Evolutionary conservation across 805 yeast species (phyloP).

Genomic region (Saccharomycopsis guyanensis): DNA sequence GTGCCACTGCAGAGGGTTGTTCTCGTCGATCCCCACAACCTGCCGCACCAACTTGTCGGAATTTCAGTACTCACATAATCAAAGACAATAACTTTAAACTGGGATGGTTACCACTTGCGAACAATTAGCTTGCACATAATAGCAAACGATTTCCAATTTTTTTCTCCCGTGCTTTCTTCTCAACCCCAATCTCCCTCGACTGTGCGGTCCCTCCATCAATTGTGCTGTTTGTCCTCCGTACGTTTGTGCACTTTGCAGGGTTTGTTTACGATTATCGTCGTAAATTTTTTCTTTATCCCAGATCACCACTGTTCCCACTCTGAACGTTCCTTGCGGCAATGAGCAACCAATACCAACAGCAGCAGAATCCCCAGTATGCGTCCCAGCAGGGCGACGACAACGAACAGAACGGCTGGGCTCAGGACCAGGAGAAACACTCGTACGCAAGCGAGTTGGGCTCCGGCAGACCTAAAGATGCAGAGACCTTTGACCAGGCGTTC

Average conservation of each 20-base stretch:
- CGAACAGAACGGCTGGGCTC: constrained; percentile 15
- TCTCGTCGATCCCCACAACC: not conserved
- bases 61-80: not conserved
- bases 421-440: constrained; percentile 5
- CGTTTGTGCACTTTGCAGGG: too few relatives aligned
- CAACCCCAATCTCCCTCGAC: too few relatives aligned
- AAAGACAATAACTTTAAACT: not conserved
- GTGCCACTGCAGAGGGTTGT: too few relatives aligned
- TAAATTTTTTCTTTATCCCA: too few relatives aligned
- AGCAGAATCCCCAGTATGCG: constrained; percentile 13
- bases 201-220: too few relatives aligned
- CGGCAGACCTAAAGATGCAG: constrained; percentile 23
- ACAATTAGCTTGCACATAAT: not conserved
- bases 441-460: not conserved
- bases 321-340: too few relatives aligned
- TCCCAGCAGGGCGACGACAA: not conserved
- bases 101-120: not conserved
- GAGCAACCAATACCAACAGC: constrained; percentile 11
- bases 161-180: too few relatives aligned
- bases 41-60: not conserved
- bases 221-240: too few relatives aligned
- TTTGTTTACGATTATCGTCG: too few relatives aligned
- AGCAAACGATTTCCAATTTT: not conserved
- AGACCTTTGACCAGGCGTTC: constrained; percentile 60
- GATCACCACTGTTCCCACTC: too few relatives aligned